phyloP scores from a whole-genome alignment of 73 alveolate genomes.

The Tetrahymena elliotti region DNA sequence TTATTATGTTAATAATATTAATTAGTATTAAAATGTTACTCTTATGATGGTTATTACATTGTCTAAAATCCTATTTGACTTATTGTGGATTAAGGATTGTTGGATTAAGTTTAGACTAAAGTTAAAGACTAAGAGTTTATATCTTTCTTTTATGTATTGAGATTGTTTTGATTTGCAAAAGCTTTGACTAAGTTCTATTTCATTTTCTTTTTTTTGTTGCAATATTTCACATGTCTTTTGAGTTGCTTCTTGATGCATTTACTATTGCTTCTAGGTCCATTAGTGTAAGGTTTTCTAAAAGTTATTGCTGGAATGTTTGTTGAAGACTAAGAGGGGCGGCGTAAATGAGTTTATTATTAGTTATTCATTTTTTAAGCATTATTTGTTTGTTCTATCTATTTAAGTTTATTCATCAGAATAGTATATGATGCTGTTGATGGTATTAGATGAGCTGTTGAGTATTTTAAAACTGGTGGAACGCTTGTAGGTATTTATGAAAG shows the following conservation, averaged over 20 bases:
- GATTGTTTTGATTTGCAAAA: neutral
- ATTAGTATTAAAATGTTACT: too few species aligned
- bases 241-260: neutral
- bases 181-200: neutral
- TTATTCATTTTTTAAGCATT: neutral
- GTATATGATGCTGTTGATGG: neutral
- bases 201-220: neutral
- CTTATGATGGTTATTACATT: neutral
- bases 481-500: neutral
- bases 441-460: neutral
- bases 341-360: neutral
- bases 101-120: neutral
- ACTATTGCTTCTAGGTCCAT: neutral
- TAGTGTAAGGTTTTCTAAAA: neutral
- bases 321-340: neutral
- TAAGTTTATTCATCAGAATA: neutral
- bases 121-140: neutral
- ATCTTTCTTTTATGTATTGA: neutral
- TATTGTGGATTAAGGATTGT: neutral
- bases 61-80: neutral
- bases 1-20: neutral
- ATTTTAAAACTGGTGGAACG: neutral
- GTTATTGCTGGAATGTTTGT: neutral
- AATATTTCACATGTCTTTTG: neutral
- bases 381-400: neutral